Evolutionary conservation across 805 yeast species (phyloP).

Genomic region (Metschnikowia sp.): DNA sequence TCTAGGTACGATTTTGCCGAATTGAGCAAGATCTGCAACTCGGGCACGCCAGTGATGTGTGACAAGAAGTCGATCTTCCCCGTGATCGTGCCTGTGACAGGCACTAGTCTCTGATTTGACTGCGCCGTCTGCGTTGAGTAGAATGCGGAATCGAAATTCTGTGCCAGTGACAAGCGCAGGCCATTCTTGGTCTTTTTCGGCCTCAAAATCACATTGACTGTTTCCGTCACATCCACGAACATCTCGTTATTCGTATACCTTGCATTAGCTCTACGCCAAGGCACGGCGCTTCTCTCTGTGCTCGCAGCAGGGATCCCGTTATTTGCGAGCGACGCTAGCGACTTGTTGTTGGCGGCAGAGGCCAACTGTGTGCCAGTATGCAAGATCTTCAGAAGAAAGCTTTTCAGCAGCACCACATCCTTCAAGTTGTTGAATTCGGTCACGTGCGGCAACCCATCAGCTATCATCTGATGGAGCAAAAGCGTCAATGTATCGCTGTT

Average conservation of each 20-base stretch:
- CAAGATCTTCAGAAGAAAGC: constrained; percentile 51
- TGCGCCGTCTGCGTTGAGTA: constrained; percentile 18
- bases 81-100: constrained; percentile 50
- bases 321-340: constrained; percentile 18
- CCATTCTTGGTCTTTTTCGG: constrained; percentile 13
- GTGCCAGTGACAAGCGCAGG: constrained; percentile 10
- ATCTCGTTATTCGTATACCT: constrained; percentile 77
- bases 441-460: constrained; percentile 68
- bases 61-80: constrained; percentile 66
- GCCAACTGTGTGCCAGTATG: constrained; percentile 38
- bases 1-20: constrained; percentile 46
- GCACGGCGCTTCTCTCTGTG: constrained; percentile 30
- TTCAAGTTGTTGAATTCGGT: constrained; percentile 69
- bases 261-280: constrained; percentile 80
- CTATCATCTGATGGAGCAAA: constrained; percentile 73
- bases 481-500: constrained; percentile 70
- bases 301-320: constrained; percentile 5
- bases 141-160: constrained; percentile 23
- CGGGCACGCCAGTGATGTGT: constrained; percentile 76
- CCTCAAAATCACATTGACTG: constrained; percentile 50
- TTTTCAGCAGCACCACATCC: constrained; percentile 65
- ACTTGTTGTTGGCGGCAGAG: constrained; percentile 21
- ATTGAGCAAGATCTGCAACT: constrained; percentile 55
- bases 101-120: constrained; percentile 25
- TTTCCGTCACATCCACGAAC: constrained; percentile 78